Evolutionary conservation across 2,329 filamentous ascomycete genomes (phyloP).

Genomic region (Akanthomyces lecanii): DNA sequence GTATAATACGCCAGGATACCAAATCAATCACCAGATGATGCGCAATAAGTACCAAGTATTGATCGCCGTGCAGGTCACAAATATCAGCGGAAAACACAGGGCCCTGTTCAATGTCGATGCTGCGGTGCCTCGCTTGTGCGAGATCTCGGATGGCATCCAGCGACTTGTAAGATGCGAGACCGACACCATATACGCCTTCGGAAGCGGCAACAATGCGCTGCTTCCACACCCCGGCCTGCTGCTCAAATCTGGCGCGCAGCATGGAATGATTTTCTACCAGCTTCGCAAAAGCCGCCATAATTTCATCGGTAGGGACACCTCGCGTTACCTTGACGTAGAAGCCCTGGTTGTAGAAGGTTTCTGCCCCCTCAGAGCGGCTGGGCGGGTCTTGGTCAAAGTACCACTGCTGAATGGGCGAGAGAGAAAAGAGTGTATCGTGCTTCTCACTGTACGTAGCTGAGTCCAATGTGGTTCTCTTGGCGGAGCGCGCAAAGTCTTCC

Average conservation of each 20-base stretch:
- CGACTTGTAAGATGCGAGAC: neutral
- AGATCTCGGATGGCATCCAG: neutral
- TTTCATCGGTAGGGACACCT: neutral
- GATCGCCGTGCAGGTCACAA: slow-evolving; percentile 18
- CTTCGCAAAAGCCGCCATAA: neutral
- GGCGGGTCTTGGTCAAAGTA: neutral
- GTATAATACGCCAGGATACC: slow-evolving; percentile 43
- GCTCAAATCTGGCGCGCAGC: neutral
- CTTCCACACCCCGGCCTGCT: neutral
- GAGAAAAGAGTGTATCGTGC: neutral
- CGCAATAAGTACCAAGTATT: slow-evolving; percentile 17
- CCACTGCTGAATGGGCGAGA: neutral
- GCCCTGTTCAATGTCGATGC: slow-evolving; percentile 18
- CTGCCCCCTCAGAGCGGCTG: neutral
- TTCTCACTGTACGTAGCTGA: neutral
- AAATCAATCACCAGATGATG: slow-evolving; percentile 35
- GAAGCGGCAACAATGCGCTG: neutral
- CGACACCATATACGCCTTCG: neutral
- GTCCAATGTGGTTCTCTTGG: neutral
- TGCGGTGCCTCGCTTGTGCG: slow-evolving; percentile 14
- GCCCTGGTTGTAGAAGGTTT: neutral
- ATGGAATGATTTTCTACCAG: neutral
- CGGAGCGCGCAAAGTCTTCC: neutral
- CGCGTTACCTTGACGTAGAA: neutral
- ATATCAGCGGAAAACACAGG: slow-evolving; percentile 23